Evolutionary conservation across 2,329 filamentous ascomycete species (phyloP), one percentile per base, ranked within the genome.

Genomic region (Clonostachys sp.): DNA sequence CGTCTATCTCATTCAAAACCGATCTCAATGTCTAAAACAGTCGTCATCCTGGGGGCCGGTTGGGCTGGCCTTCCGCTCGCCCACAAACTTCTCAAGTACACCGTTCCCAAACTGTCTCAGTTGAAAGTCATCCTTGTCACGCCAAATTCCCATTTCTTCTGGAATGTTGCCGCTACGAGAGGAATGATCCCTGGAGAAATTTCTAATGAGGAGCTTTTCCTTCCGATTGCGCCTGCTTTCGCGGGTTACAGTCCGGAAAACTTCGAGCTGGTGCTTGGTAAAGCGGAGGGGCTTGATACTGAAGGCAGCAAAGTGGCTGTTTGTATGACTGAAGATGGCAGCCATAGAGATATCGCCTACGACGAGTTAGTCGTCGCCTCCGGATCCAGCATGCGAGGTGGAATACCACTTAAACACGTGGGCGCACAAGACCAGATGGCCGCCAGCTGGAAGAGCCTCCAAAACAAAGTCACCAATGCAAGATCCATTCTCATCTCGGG

Each of bases 281-380:
- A 60, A 30, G 77, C 70, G 10, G 60, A 67, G 41, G 53, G 24
- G 24, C 36, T 39, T 18, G 36, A 39, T 18, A 39, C 8, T n/a
- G 36, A 39, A n/a, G 17, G 14, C 36, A 39, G 17, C 14, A 18
- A 39, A n/a, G 36, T 39, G 14, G 56, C 56, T 5, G 49, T 78
- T 66, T 52, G 61, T 17, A 39, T 18, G 36, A 39, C 36, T n/a
- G 12, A n/a, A 10, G 14, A n/a, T n/a, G 14, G 17, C 12, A 39
- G 14, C 14, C 14, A 39, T n/a, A n/a, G 12, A n/a, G 36, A n/a
- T 18, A 18, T 39, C 12, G 24, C 24, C 24, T 83, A 82, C 58
- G 76, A 80, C 61, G 74, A 81, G 51, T 72, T 83, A 42, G 74
- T 83, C 39, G 59, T 83, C 39, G 77, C 78, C 13, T 83, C 79